A percentile compares a stretch with the other conserved stretches of the same genome.
phyloP scores from a whole-genome alignment of 2,329 filamentous ascomycete genomes.

The Aciculosporium take region DNA sequence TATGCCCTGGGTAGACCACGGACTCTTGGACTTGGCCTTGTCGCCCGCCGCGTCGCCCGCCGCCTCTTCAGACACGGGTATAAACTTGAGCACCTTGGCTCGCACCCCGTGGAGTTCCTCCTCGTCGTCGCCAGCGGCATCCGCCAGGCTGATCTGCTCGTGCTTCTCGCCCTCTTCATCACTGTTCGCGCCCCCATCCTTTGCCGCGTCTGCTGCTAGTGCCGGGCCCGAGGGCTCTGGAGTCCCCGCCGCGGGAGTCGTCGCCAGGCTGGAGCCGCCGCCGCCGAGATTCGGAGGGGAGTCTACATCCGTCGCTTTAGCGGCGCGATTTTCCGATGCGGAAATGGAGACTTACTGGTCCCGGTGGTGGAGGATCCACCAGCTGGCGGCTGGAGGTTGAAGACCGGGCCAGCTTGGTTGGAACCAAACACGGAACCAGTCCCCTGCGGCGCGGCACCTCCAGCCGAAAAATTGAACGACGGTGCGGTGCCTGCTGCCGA shows the following conservation, averaged over 20 bases:
- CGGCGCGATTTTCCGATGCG: slow-evolving; percentile 27
- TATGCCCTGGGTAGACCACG: slow-evolving; percentile 57
- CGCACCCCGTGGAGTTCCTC: slow-evolving; percentile 54
- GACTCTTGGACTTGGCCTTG: slow-evolving; percentile 34
- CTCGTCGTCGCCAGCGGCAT: slow-evolving; percentile 58
- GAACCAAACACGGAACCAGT: slow-evolving; percentile 20
- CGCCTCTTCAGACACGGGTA: slow-evolving; percentile 32
- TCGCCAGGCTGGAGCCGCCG: slow-evolving; percentile 45
- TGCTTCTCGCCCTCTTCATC: slow-evolving; percentile 47
- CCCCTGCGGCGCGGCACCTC: slow-evolving; percentile 16
- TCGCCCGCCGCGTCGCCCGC: slow-evolving; percentile 17
- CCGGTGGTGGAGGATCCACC: slow-evolving; percentile 30
- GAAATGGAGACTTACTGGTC: slow-evolving; percentile 31
- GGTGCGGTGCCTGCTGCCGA: slow-evolving; percentile 17
- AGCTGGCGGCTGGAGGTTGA: slow-evolving; percentile 27
- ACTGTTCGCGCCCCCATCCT: slow-evolving; percentile 21
- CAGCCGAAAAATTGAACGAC: slow-evolving; percentile 25
- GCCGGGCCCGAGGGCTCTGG: slow-evolving; percentile 39
- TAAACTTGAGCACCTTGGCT: slow-evolving; percentile 53
- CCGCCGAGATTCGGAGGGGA: slow-evolving; percentile 42
- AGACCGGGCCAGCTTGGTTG: slow-evolving; percentile 20
- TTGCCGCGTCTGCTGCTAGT: slow-evolving; percentile 29
- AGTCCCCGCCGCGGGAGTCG: slow-evolving; percentile 43
- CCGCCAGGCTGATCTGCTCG: slow-evolving; percentile 56
- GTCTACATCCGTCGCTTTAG: slow-evolving; percentile 36